Percentiles rank a stretch among this genome's conserved stretches.
Conservation (phyloP, 768 basidiomycete species). For the Paxillus involutus region DNA sequence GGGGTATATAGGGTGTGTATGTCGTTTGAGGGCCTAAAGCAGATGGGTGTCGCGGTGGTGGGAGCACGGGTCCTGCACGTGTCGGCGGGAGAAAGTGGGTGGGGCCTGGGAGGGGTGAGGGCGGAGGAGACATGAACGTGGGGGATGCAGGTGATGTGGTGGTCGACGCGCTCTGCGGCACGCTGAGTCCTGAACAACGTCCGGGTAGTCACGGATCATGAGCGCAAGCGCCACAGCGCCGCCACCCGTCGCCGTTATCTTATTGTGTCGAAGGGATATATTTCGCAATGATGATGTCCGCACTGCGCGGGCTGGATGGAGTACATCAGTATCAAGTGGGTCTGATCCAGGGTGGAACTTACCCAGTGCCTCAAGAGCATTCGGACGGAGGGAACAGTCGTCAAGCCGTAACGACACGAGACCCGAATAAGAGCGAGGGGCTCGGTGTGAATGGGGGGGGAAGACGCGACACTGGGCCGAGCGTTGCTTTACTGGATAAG, state of each 20-base stretch:
- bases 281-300: conserved; percentile 84
- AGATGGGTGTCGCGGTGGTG: conserved; percentile 52
- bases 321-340: not conserved
- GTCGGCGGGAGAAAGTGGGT: conserved; percentile 15
- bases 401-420: conserved; percentile 85
- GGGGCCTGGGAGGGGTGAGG: conserved; percentile 33
- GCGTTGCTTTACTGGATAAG: conserved; percentile 80
- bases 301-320: conserved; percentile 66
- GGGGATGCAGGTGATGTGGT: conserved; percentile 13
- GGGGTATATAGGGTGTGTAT: conserved; percentile 82
- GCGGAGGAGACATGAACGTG: conserved; percentile 30
- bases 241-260: conserved; percentile 80
- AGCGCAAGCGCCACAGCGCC: conserved; percentile 91
- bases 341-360: conserved; percentile 26
- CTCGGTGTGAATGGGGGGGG: conserved; percentile 1
- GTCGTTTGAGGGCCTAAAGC: conserved; percentile 59
- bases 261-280: conserved; percentile 87
- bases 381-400: conserved; percentile 75
- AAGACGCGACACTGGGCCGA: conserved; percentile 47
- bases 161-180: conserved; percentile 2
- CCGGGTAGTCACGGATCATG: conserved; percentile 96
- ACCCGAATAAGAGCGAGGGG: not conserved
- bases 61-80: conserved; percentile 42
- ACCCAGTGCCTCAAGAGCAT: conserved; percentile 81
- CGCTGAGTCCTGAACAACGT: conserved; percentile 46